Percentiles rank a stretch among this genome's conserved stretches.
Evolutionary conservation across 441 rosid species (phyloP).

Genomic region (Capsella rubella): DNA sequence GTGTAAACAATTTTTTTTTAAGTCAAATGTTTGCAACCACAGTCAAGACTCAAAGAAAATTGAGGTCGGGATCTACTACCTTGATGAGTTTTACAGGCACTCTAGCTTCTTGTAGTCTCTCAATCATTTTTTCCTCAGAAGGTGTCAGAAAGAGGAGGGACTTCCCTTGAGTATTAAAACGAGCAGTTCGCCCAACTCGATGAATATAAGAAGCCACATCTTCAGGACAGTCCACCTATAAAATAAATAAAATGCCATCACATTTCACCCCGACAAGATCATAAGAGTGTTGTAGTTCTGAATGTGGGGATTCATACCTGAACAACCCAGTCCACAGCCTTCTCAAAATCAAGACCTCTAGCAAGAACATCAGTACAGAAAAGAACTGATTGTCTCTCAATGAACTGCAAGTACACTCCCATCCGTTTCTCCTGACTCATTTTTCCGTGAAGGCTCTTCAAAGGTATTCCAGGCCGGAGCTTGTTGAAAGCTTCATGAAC

Average conservation of each 20-base stretch:
- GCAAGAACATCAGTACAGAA: constrained; percentile 96
- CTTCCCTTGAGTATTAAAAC: constrained; percentile 73
- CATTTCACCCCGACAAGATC: constrained; percentile 1
- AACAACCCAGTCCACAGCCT: constrained; percentile 95
- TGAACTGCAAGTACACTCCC: constrained; percentile 84
- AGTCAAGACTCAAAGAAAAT: background rate
- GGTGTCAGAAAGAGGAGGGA: constrained; percentile 85
- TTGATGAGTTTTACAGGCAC: constrained; percentile 71
- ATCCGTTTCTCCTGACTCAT: constrained; percentile 87
- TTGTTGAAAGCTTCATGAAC: constrained; percentile 92
- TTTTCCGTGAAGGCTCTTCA: constrained; percentile 93
- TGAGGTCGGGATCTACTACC: constrained; percentile 52
- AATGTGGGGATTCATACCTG: constrained; percentile 59
- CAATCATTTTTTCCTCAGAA: constrained; percentile 92
- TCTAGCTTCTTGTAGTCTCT: constrained; percentile 77
- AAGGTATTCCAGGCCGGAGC: constrained; percentile 90
- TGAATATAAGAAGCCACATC: constrained; percentile 92
- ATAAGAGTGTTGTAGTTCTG: constrained; percentile 8
- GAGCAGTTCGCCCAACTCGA: constrained; percentile 98
- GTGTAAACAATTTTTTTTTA: constrained; percentile 35
- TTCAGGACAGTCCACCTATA: constrained; percentile 95
- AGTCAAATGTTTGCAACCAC: constrained; percentile 15
- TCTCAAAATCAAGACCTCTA: constrained; percentile 94
- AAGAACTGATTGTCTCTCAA: constrained; percentile 82
- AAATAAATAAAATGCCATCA: constrained; percentile 28